Evolutionary conservation across 257 asterid genomes (phyloP), one percentile per base, ranked within the genome.

Genomic region (Nicotiana paniculata): DNA sequence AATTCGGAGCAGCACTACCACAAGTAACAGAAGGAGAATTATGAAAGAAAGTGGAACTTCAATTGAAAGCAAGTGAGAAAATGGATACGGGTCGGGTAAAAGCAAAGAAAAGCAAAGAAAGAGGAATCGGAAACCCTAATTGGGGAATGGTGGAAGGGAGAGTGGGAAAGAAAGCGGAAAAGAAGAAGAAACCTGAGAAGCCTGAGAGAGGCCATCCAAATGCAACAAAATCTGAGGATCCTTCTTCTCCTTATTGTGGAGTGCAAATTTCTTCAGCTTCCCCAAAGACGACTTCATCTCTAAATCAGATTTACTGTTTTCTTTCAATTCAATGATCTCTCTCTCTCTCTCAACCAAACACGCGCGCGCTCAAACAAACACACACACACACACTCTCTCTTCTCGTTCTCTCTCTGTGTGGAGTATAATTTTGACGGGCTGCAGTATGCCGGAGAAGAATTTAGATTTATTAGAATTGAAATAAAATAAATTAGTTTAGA

Each of bases 261-360:
- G 81, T 21, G 88, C 77, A 30, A 88, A 84, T 74, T 72, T 85
- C 83, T 70, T 86, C 28, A 88, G 85, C 85, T 84, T 88, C 74
- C 85, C 87, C 30, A 88, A 67, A 58, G 91, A 84, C 54, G 89
- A 86, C 88, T 80, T 84, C 89, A 88, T 88, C 26, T 61, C 80
- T 70, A 39, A 68, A 53, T 75, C 61, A 46, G 79, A 72, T 72
- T 72, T 46, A 72, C 79, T 39, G 21, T 21, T 53, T 21, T 53
- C 58, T 53, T 53, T 43, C 51, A 43, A 43, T 53, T 53, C 17
- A 53, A 13, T 70, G 77, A 70, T 70, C 77, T 70, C 58, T 55
- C 21, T 1, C 13, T 48, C 54, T 30, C 21, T 21, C 55, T 35
- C 77, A 18, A 54, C 54, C 18, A 68, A 35, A 16, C 75, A 4